Conservation (phyloP, 2,329 filamentous ascomycete species). For the Cordyceps tenuipes region DNA sequence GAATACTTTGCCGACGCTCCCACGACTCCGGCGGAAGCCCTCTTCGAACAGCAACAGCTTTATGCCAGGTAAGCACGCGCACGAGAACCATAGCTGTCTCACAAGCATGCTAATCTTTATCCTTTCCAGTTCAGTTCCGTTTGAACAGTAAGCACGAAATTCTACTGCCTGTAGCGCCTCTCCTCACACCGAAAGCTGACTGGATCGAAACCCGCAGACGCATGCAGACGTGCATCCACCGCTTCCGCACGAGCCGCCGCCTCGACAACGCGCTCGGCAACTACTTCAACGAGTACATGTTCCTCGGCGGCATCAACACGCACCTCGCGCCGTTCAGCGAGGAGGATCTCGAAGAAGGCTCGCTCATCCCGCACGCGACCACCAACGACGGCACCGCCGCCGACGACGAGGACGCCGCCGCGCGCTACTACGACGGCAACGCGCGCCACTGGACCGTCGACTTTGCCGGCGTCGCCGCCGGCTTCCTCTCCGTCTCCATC, state of each 20-base stretch:
- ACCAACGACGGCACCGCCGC: neutral
- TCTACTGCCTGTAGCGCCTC: no score
- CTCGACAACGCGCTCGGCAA: slow-evolving; percentile 53
- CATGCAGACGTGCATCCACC: slow-evolving; percentile 76
- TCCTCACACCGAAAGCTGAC: neutral
- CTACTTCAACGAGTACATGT: slow-evolving; percentile 73
- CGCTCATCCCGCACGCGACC: slow-evolving; percentile 35
- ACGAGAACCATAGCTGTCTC: neutral
- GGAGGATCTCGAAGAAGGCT: slow-evolving; percentile 46
- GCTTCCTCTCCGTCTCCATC: slow-evolving; percentile 61
- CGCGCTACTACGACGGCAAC: slow-evolving; percentile 41
- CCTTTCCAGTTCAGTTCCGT: neutral
- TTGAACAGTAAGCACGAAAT: neutral
- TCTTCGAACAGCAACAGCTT: slow-evolving; percentile 53
- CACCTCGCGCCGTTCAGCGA: slow-evolving; percentile 50
- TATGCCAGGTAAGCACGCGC: slow-evolving; percentile 52
- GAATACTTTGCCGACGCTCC: slow-evolving; percentile 75
- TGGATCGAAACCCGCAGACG: slow-evolving; percentile 42
- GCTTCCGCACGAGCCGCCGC: slow-evolving; percentile 69
- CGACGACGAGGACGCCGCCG: slow-evolving; percentile 31
- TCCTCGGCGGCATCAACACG: slow-evolving; percentile 70
- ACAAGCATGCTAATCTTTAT: neutral
- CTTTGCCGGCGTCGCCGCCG: slow-evolving; percentile 68
- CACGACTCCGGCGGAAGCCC: slow-evolving; percentile 59
- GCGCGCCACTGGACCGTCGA: slow-evolving; percentile 66